Evolutionary conservation across 2,329 filamentous ascomycete species (phyloP), one percentile per base, ranked within the genome.

Genomic region (Sporothrix brunneoviolacea): DNA sequence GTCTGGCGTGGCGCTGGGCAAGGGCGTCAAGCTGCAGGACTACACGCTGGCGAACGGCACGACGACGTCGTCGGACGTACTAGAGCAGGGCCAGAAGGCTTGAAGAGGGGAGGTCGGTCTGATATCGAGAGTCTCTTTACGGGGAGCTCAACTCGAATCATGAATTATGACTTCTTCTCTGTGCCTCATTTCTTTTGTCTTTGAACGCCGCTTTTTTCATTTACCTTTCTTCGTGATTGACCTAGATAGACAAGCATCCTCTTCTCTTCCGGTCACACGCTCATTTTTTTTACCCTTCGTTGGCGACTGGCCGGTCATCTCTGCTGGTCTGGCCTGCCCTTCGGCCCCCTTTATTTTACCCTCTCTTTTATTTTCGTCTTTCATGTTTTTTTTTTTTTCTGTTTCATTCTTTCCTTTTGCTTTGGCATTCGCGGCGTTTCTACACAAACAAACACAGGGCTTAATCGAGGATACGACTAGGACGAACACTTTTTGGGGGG

Each of bases 11-110:
- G 42, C 38, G 18, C 38, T 47, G 12, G 36, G 24, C 24, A 19
- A 16, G 4, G 36, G 40, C 9, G 40, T 55, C 10, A 13, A 16
- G 32, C 44, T 52, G 15, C 53, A 55, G 50, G 44, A 36, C 39
- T 41, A 47, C 36, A 16, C n/a, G 39, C 40, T 55, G 22, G 24
- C 8, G 27, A 28, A n/a, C 38, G 27, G 36, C 44, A 37, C 24
- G 33, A 19, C 35, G 30, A n/a, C 28, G 27, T 39, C 40, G 24
- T 27, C 30, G 5, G 40, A 27, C 15, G 21, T n/a, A 8, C 48
- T 51, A 35, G 19, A 48, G 39, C 47, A 54, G 40, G 24, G 35
- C 32, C 21, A 18, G 18, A 21, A 44, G 36, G 12, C 12, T 9
- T 49, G n/a, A 37, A 10, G 10, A 13, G 10, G 22, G 18, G 2